Conservation (phyloP, 2,329 filamentous ascomycete genomes). For the Aaosphaeria arxii region DNA sequence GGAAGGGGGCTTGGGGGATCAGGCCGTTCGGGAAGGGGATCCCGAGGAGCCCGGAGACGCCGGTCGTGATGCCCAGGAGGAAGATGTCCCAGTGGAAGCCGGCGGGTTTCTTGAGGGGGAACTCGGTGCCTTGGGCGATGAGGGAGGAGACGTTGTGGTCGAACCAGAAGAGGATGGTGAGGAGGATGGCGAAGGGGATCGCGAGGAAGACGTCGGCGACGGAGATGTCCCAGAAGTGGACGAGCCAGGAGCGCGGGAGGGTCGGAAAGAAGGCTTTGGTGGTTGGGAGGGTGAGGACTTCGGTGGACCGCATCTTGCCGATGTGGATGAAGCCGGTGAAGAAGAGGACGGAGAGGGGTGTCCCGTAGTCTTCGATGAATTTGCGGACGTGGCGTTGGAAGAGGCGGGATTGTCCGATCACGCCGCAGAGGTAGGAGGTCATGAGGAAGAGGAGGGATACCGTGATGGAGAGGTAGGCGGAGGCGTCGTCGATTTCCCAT, state of each 20-base stretch:
- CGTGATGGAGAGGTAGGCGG: slow-evolving; percentile 72
- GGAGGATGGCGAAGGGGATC: slow-evolving; percentile 78
- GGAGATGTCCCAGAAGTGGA: slow-evolving; percentile 76
- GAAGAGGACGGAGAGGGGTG: slow-evolving; percentile 65
- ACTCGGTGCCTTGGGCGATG: slow-evolving; percentile 55
- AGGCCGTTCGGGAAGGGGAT: slow-evolving; percentile 58
- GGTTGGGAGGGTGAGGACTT: slow-evolving; percentile 70
- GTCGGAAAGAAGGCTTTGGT: slow-evolving; percentile 78
- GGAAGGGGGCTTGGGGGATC: slow-evolving; percentile 59
- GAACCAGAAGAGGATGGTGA: slow-evolving; percentile 86
- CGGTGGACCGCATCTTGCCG: slow-evolving; percentile 71
- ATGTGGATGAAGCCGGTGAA: slow-evolving; percentile 88
- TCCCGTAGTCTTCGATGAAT: slow-evolving; percentile 88
- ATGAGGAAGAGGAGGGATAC: slow-evolving; percentile 76
- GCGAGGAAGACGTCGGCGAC: slow-evolving; percentile 76
- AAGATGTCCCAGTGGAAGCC: slow-evolving; percentile 64
- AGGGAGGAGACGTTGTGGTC: slow-evolving; percentile 70
- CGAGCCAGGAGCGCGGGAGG: slow-evolving; percentile 68
- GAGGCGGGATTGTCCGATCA: slow-evolving; percentile 66
- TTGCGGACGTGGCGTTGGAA: slow-evolving; percentile 74
- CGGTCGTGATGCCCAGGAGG: slow-evolving; percentile 55
- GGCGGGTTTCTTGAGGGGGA: slow-evolving; percentile 55
- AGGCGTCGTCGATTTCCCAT: slow-evolving; percentile 61
- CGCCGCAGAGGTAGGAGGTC: slow-evolving; percentile 70
- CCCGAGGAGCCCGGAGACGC: slow-evolving; percentile 54